Evolutionary conservation across 75 land plant species (phyloP).

Genomic region (Cupressus sempervirens): DNA sequence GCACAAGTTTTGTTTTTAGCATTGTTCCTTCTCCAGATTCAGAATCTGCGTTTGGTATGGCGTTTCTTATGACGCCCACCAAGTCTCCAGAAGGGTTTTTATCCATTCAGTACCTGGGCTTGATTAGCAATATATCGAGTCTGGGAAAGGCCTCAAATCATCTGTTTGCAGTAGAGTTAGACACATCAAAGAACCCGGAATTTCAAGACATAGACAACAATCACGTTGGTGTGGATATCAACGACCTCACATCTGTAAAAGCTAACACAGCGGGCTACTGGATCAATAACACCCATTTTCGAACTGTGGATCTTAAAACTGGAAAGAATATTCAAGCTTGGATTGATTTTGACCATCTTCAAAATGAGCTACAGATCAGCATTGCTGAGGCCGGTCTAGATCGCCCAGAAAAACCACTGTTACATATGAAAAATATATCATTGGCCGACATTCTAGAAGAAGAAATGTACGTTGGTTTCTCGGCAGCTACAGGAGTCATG

Average conservation of each 20-base stretch:
- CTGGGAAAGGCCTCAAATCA: not conserved
- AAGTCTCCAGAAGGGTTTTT: not conserved
- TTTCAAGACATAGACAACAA: conserved; percentile 13
- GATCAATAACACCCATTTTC: not conserved
- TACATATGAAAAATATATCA: not conserved
- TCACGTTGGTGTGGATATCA: conserved; percentile 28
- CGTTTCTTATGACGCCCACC: conserved; percentile 10
- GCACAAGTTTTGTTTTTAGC: conserved; percentile 10
- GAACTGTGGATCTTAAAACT: not conserved
- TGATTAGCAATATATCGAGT: conserved; percentile 2
- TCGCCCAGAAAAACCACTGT: not conserved
- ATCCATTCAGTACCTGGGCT: conserved; percentile 15
- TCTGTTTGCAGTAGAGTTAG: conserved; percentile 22
- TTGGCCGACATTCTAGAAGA: not conserved
- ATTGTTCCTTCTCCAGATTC: not conserved
- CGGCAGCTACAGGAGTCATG: not conserved
- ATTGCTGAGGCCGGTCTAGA: not conserved
- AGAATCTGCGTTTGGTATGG: not conserved
- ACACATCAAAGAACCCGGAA: conserved; percentile 2
- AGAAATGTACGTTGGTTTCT: not conserved
- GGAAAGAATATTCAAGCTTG: conserved; percentile 9
- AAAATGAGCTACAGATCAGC: not conserved
- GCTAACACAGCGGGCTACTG: conserved; percentile 12
- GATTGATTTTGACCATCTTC: not conserved
- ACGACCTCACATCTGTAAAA: not conserved